These are phyloP conservation scores for Excoecaria cochinchinensis DNA, from an alignment of 345 rosid genomes.

Conservation along the genomic window DNA sequence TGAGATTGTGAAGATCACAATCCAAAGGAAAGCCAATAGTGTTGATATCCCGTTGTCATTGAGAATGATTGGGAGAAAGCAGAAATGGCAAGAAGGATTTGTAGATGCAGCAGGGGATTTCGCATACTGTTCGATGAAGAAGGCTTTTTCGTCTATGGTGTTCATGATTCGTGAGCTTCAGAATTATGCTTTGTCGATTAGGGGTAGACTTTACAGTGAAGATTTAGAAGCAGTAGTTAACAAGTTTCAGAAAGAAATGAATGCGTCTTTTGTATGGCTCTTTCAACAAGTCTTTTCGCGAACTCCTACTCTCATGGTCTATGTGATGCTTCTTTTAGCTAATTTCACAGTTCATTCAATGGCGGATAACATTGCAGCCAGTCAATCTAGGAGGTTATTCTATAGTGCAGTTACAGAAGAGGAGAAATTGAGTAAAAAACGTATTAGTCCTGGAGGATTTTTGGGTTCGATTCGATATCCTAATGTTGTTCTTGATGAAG, in stretches of 20 bases:
- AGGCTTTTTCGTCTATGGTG: constrained; percentile 67
- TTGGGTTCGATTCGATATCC: constrained; percentile 16
- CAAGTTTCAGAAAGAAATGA: constrained; percentile 54
- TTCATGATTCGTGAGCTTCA: constrained; percentile 71
- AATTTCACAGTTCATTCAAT: constrained; percentile 66
- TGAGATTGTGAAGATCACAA: constrained; percentile 33
- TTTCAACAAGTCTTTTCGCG: constrained; percentile 62
- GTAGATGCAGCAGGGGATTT: constrained; percentile 44
- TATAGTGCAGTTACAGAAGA: background rate
- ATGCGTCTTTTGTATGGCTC: constrained; percentile 59
- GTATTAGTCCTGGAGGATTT: background rate
- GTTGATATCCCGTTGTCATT: constrained; percentile 57
- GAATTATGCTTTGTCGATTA: constrained; percentile 42
- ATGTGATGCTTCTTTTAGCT: constrained; percentile 66
- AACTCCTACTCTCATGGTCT: constrained; percentile 73
- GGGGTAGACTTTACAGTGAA: constrained; percentile 36
- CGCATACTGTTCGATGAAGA: constrained; percentile 54
- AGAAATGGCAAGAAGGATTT: constrained; percentile 44
- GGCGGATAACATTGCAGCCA: constrained; percentile 29
- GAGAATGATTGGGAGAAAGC: constrained; percentile 63
- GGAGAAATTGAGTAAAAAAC: constrained; percentile 16
- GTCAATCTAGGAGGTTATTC: background rate
- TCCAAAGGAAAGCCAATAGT: constrained; percentile 55
- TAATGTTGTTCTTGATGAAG: background rate
- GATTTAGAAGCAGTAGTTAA: constrained; percentile 39